Evolutionary conservation across 192 early-diverging fungal genomes (phyloP), one percentile per base, ranked within the genome.

Genomic region (Backusella tuberculispora): DNA sequence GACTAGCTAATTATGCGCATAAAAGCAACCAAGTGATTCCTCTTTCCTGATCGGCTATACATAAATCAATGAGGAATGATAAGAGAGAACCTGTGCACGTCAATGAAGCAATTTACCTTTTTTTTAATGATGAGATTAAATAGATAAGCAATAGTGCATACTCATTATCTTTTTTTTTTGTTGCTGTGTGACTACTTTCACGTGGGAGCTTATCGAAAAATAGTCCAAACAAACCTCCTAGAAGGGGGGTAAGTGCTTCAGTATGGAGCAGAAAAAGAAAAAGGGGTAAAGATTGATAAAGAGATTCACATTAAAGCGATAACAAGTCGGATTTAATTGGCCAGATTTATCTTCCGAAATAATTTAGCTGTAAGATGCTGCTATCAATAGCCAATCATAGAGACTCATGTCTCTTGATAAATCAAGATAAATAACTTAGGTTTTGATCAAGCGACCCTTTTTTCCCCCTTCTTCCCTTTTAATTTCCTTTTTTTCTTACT

Each of bases 301-400:
- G 64, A 66, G 64, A 66, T 60, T 24, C 21, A 60, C 21, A 15
- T 66, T 38, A 40, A 53, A n/a, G 38, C 14, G 64, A 66, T 66
- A 66, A 66, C 64, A 66, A 40, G 7, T 66, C 6, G n/a, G 8
- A 66, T n/a, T 17, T 66, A 15, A 66, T 66, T 66, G 64, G 64
- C 15, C 17, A 40, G 34, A 66, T 66, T 66, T 40, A 66, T 38
- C 26, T n/a, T 66, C 64, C 24, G 64, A 38, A 66, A 15, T n/a
- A 66, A 66, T n/a, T 38, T 66, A 40, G 38, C 64, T 38, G 38
- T 66, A 66, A 38, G 34, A 66, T 66, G 53, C 12, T 60, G 53
- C 53, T 60, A 60, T 60, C 53, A 60, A 60, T 60, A 60, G 24
- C 53, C 53, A 60, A 60, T 60, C 53, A 60, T 60, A 60, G 13